Base-by-base conservation (phyloP, 352 stramenopile genomes). In the Pythium chondricola region DNA sequence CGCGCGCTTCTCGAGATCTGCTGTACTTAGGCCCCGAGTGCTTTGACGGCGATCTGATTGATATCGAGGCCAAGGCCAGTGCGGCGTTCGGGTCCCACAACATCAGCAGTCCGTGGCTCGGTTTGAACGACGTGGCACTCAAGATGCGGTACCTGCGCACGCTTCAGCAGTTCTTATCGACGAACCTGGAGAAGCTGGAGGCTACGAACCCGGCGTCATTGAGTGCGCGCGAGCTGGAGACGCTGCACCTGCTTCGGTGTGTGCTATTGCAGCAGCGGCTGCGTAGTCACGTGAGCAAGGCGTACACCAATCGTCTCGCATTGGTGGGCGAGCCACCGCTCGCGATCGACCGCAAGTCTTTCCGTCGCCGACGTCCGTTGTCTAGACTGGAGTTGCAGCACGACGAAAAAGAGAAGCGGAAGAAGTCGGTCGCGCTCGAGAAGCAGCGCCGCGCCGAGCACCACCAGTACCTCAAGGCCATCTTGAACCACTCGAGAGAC, bases 401-500 rank as follows among this genome's bases (percentile, higher is more conserved):
- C 43, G 73, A 86, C 18, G 80, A 90, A 43, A 75, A 78, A 11
- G 77, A 88, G 38, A 88, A 88, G 43, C 75, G 78, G 41, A 90
- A 88, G 46, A 86, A 86, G 47, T 86, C 75, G 1, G 72, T 93
- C 9, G 76, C 80, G n/a, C 70, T 84, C 30, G 79, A 91, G 50
- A 92, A 93, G 61, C 75, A 90, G 42, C 78, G 79, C 6, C 78
- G 79, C 9, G 74, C 77, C 6, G 68, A 86, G 30, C 81, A 88
- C 25, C 81, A 91, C 48, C 61, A 76, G 39, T 94, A 92, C 51
- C 56, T 94, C 30, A 87, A 86, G 45, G 76, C 79, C 0, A 71
- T 94, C 4, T 43, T 93, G 30, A 88, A 88, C 50, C 83, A 94
- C 54, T 85, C 81, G 42, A 74, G 83, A 14, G 81, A 92, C 48